Evolutionary conservation across 2,329 filamentous ascomycete genomes (phyloP), one percentile per base, ranked within the genome.

Genomic region (Beauveria rudraprayagi): DNA sequence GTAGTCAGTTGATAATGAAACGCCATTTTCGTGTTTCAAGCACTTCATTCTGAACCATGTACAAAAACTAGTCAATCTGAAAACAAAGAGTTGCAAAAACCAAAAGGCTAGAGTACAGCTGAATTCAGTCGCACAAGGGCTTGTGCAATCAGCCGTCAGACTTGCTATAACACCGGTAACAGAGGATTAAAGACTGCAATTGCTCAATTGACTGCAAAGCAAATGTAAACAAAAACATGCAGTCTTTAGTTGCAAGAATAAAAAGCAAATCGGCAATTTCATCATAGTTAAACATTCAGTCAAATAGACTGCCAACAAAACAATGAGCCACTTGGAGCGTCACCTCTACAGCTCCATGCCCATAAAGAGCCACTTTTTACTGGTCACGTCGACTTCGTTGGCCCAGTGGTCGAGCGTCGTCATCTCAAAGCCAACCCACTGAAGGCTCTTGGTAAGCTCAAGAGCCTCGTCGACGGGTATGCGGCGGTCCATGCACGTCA

Each of bases 401-500:
- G 84, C 82, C 88, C 91, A 96, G 67, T 85, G 83, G 67, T 92
- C 87, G 48, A 97, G 80, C 26, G 90, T 93, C 55, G 85, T 86
- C 66, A 93, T 82, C 70, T 90, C 89, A 71, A 96, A 96, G 60
- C 92, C 92, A 65, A 95, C 92, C 92, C 92, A 97, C 72, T 92
- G 90, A 56, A 97, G 83, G 69, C 91, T 92, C 73, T 89, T 91
- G 69, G 89, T 85, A 67, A 93, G 79, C 62, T 86, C 80, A 67
- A 87, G 84, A 62, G 83, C 78, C 64, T 90, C 85, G 62, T 82
- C 77, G 28, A 80, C 75, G 44, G 84, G 80, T 64, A 88, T 84
- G 51, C 79, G 78, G 65, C 91, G 89, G 72, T 93, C 91, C 64
- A 96, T 81, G 74, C 90, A 92, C 68, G 92, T 85, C 65, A 95